These are phyloP conservation scores for Pseudodiploospora longispora DNA, from an alignment of 2,329 filamentous ascomycete species.

Conservation along the genomic window DNA sequence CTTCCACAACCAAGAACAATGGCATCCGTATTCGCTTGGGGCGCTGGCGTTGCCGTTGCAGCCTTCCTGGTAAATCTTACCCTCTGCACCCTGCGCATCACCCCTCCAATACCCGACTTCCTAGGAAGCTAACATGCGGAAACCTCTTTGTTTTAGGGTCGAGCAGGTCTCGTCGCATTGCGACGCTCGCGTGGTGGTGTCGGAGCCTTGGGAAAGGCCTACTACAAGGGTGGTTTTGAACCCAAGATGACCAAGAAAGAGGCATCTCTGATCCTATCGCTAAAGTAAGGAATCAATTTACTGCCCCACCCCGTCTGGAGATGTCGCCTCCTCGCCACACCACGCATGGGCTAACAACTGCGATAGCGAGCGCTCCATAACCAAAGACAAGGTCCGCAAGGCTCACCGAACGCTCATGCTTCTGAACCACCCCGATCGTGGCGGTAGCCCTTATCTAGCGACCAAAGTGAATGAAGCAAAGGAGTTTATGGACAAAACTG, in stretches of 20 bases:
- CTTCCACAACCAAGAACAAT: slow-evolving; percentile 16
- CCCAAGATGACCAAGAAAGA: slow-evolving; percentile 87
- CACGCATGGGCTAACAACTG: slow-evolving; percentile 3
- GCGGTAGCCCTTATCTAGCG: slow-evolving; percentile 90
- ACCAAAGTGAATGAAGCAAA: slow-evolving; percentile 99
- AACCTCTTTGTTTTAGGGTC: slow-evolving; percentile 51
- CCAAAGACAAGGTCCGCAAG: slow-evolving; percentile 91
- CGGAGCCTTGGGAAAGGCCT: slow-evolving; percentile 78
- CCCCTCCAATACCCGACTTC: neutral
- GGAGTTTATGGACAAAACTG: slow-evolving; percentile 76
- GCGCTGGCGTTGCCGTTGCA: slow-evolving; percentile 41
- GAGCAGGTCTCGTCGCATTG: slow-evolving; percentile 83
- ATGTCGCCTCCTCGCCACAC: neutral
- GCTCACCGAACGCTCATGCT: slow-evolving; percentile 94
- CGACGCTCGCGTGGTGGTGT: slow-evolving; percentile 72
- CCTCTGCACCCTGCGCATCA: neutral
- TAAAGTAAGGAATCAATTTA: slow-evolving; percentile 54
- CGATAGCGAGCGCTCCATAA: slow-evolving; percentile 71
- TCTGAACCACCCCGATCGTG: slow-evolving; percentile 94
- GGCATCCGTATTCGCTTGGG: slow-evolving; percentile 37
- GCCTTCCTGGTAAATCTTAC: slow-evolving; percentile 39
- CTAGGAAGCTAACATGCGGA: neutral
- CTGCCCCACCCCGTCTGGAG: neutral
- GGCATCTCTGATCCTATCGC: slow-evolving; percentile 80
- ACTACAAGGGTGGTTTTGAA: slow-evolving; percentile 99